A percentile compares a stretch with the other conserved stretches of the same genome.
phyloP scores from a whole-genome alignment of 2,329 filamentous ascomycete genomes.

The Fusarium sambucinum region DNA sequence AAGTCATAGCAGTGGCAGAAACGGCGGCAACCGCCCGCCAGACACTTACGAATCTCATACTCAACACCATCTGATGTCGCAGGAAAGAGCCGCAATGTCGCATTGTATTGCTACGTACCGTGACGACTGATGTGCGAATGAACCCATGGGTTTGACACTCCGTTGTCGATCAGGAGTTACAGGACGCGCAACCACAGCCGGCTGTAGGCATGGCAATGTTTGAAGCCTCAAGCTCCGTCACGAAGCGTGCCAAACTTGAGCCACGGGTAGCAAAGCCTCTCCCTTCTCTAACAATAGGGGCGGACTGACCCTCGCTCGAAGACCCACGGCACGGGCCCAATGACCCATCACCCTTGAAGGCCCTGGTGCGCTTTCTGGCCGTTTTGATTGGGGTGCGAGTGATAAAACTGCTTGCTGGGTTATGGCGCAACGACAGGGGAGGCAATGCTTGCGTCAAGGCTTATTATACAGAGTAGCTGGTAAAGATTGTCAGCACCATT shows the following conservation, averaged over 20 bases:
- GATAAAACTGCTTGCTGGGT: conserved; percentile 29
- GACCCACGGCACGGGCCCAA: conserved; percentile 34
- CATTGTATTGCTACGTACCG: conserved; percentile 1
- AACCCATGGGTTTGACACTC: conserved; percentile 23
- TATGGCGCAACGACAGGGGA: conserved; percentile 48
- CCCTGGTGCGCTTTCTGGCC: conserved; percentile 25
- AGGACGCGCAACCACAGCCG: conserved; percentile 45
- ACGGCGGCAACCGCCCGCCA: conserved; percentile 15
- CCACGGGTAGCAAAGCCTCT: conserved; percentile 35
- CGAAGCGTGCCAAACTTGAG: conserved; percentile 21
- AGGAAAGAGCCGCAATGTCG: conserved; percentile 20
- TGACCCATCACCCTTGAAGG: conserved; percentile 19
- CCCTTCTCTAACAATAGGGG: conserved; percentile 42
- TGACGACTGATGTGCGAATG: conserved; percentile 25
- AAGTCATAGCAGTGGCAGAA: not conserved
- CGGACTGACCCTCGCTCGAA: conserved; percentile 34
- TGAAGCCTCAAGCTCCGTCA: conserved; percentile 19
- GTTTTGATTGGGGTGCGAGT: conserved; percentile 38
- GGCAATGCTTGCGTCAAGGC: conserved; percentile 41
- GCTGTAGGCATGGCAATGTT: conserved; percentile 21
- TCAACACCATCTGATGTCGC: conserved; percentile 20
- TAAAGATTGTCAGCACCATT: conserved; percentile 31
- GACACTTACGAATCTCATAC: conserved; percentile 31
- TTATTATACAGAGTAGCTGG: conserved; percentile 26
- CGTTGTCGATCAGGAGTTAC: conserved; percentile 41